Conservation (phyloP, 73 alveolate genomes). For the Tetrahymena thermophila region DNA sequence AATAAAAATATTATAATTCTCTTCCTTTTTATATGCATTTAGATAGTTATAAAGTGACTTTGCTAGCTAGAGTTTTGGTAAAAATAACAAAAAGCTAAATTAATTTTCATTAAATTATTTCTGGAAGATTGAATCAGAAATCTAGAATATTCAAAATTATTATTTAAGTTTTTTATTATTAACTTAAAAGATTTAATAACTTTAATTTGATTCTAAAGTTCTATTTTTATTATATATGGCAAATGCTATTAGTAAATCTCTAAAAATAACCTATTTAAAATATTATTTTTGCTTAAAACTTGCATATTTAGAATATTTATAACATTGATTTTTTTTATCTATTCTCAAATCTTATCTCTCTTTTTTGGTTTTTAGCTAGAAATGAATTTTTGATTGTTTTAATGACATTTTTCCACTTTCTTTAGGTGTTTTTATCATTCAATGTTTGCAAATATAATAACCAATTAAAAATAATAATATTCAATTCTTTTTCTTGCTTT, state of each 20-base stretch:
- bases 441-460: too few species aligned
- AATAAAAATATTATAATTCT: not conserved
- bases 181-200: not conserved
- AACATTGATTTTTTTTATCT: too few species aligned
- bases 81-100: not conserved
- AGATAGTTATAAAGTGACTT: not conserved
- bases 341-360: too few species aligned
- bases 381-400: not conserved
- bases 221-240: not conserved
- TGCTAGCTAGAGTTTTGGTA: not conserved
- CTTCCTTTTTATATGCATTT: not conserved
- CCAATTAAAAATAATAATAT: too few species aligned
- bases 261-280: too few species aligned
- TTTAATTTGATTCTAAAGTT: not conserved
- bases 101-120: not conserved
- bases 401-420: not conserved
- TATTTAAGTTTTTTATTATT: not conserved
- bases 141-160: not conserved
- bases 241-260: too few species aligned
- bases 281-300: not conserved
- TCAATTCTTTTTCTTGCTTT: not conserved
- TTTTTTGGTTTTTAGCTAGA: not conserved
- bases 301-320: not conserved
- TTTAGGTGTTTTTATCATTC: not conserved
- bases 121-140: not conserved